Conservation (phyloP, 1,284 basidiomycete species). For the Cryptococcus depauperatus region DNA sequence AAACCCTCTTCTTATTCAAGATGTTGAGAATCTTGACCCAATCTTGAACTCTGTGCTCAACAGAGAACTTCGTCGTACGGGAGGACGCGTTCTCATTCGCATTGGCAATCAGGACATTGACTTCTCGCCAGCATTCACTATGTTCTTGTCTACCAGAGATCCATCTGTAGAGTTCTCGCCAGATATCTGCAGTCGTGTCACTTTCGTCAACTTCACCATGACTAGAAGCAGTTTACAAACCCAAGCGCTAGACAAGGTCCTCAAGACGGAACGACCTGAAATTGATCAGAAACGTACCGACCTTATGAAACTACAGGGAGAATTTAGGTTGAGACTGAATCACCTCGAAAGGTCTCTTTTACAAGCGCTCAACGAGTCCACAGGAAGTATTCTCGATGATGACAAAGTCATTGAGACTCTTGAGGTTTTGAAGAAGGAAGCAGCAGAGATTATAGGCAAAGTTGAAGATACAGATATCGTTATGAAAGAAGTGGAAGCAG, state of each 20-base stretch:
- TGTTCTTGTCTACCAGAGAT: conserved; percentile 97
- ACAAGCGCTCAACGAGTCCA: conserved; percentile 92
- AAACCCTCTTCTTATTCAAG: conserved; percentile 92
- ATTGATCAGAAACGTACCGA: conserved; percentile 96
- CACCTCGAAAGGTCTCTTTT: conserved; percentile 89
- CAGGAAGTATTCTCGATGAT: conserved; percentile 95
- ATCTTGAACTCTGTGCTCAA: conserved; percentile 97
- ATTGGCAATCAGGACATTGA: conserved; percentile 99
- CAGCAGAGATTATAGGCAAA: conserved; percentile 89
- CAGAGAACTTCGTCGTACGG: conserved; percentile 88
- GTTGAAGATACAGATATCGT: conserved; percentile 96
- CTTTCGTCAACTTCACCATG: conserved; percentile 99
- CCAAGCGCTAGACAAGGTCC: conserved; percentile 92
- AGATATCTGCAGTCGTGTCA: conserved; percentile 96
- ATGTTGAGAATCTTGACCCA: conserved; percentile 96
- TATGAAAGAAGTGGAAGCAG: conserved; percentile 93
- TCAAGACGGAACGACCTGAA: conserved; percentile 94
- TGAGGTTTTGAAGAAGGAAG: conserved; percentile 94
- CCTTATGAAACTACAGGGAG: conserved; percentile 96
- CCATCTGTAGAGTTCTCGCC: conserved; percentile 96
- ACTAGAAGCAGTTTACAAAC: conserved; percentile 96
- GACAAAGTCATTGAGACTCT: conserved; percentile 98
- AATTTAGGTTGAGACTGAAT: conserved; percentile 86
- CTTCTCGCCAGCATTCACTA: conserved; percentile 96
- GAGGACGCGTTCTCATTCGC: conserved; percentile 94